Conservation (phyloP, 768 basidiomycete species). For the Trametes meyenii region DNA sequence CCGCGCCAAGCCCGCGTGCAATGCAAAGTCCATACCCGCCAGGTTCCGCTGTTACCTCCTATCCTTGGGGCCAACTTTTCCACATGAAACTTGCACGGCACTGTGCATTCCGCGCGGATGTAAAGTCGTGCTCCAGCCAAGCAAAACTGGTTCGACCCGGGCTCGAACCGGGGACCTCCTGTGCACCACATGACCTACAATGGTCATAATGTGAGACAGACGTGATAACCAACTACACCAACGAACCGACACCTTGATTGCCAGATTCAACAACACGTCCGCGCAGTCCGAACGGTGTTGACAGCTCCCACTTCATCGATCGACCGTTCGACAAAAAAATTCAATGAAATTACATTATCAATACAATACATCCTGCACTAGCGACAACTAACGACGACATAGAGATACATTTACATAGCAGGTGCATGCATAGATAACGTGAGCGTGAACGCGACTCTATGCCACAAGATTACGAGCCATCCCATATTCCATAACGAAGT, state of each 20-base stretch:
- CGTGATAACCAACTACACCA: slow-evolving; percentile 21
- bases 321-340: too few species aligned
- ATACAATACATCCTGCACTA: slow-evolving; percentile 20
- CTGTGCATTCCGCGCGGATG: neutral
- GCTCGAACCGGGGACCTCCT: slow-evolving; percentile 20
- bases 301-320: too few species aligned
- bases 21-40: too few species aligned
- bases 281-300: too few species aligned
- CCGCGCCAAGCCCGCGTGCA: too few species aligned
- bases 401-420: slow-evolving; percentile 26
- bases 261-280: too few species aligned
- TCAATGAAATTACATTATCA: slow-evolving; percentile 1
- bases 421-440: slow-evolving; percentile 16
- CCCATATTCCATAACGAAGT: neutral
- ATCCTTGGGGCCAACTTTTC: neutral
- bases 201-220: slow-evolving; percentile 8
- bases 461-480: neutral
- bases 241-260: neutral
- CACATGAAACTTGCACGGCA: neutral
- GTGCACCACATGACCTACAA: neutral
- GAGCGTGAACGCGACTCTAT: slow-evolving; percentile 2
- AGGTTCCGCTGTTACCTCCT: neutral
- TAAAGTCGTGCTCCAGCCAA: too few species aligned
- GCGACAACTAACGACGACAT: slow-evolving; percentile 17
- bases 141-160: slow-evolving; percentile 15